Evolutionary conservation across 768 basidiomycete genomes (phyloP), one percentile per base, ranked within the genome.

Genomic region (Macrolepiota dolichaula): DNA sequence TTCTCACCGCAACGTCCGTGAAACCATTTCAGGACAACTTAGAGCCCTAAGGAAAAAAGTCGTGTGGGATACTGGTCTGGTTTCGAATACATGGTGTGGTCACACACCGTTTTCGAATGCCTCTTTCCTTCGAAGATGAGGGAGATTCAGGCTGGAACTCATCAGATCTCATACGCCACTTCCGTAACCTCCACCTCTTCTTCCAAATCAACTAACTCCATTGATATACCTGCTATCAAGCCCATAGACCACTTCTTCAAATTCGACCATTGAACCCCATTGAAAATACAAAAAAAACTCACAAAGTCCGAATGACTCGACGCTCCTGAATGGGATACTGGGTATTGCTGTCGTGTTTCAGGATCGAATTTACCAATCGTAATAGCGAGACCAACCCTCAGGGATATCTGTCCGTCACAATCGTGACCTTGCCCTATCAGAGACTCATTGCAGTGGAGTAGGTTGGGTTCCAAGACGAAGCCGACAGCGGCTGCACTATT

Each of bases 121-220:
- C 62, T 49, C 62, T 63, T 67, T 62, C 70, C 70, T 67, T 71
- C 68, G 60, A 69, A 63, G 68, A 68, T 59, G 66, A 42, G 36
- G 36, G 36, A 40, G 50, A 35, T 13, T 29, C 46, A 47, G 35
- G 52, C 52, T 55, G 22, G 44, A 55, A 61, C 35, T 70, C 63
- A 69, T 63, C 62, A 70, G 64, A 62, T 57, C 66, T 71, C 73
- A 67, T 74, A 71, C 69, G 63, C 71, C 59, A 66, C 78, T 70
- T 81, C 82, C 70, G 69, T 70, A 66, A 80, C 79, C 68, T 84
- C 85, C 65, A 73, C 84, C 64, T 86, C 85, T 58, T 81, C 87
- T 77, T 91, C 91, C 75, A 93, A 77, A 78, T 93, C 91, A 67
- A 92, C 76, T 49, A 87, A 79, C 75, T 93, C 89, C 80, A 93